Percentiles rank a stretch among this genome's conserved stretches.
Evolutionary conservation across 2,329 filamentous ascomycete genomes (phyloP).

Genomic region (Raffaelea albimanens): DNA sequence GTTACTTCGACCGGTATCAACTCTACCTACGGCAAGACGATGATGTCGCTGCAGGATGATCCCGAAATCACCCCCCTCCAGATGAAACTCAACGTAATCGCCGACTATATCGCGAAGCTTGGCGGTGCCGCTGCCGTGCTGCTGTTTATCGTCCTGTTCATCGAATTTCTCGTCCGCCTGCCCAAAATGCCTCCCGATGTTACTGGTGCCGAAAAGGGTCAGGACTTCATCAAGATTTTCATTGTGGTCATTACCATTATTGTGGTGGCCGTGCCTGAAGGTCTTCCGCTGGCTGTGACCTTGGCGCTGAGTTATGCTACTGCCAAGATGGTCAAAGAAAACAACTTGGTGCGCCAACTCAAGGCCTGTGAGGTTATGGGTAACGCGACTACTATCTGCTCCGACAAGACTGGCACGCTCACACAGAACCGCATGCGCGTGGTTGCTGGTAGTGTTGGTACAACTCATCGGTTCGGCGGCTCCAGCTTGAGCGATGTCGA

Average conservation of each 20-base stretch:
- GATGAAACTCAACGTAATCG: constrained; percentile 64
- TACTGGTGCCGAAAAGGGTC: constrained; percentile 64
- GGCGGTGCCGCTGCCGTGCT: constrained; percentile 69
- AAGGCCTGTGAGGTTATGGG: constrained; percentile 77
- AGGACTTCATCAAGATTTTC: constrained; percentile 66
- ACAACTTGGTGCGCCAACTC: constrained; percentile 66
- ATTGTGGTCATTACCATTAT: constrained; percentile 74
- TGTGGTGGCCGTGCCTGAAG: constrained; percentile 71
- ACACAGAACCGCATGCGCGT: constrained; percentile 63
- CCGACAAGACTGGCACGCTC: constrained; percentile 58
- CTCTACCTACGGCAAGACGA: constrained; percentile 66
- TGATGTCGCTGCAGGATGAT: constrained; percentile 64
- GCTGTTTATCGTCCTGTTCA: constrained; percentile 76
- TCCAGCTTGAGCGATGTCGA: constrained; percentile 9
- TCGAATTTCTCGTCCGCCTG: constrained; percentile 70
- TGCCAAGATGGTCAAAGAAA: constrained; percentile 67
- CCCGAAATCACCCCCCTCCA: constrained; percentile 69
- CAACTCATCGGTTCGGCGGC: constrained; percentile 43
- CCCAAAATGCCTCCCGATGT: constrained; percentile 34
- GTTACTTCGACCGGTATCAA: constrained; percentile 65
- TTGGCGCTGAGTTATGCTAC: constrained; percentile 69
- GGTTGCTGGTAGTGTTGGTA: constrained; percentile 50
- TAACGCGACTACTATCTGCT: constrained; percentile 52
- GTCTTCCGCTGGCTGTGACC: constrained; percentile 68
- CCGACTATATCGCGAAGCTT: constrained; percentile 68